phyloP scores from a whole-genome alignment of 2,329 filamentous ascomycete genomes.

The Epichloe scottii region DNA sequence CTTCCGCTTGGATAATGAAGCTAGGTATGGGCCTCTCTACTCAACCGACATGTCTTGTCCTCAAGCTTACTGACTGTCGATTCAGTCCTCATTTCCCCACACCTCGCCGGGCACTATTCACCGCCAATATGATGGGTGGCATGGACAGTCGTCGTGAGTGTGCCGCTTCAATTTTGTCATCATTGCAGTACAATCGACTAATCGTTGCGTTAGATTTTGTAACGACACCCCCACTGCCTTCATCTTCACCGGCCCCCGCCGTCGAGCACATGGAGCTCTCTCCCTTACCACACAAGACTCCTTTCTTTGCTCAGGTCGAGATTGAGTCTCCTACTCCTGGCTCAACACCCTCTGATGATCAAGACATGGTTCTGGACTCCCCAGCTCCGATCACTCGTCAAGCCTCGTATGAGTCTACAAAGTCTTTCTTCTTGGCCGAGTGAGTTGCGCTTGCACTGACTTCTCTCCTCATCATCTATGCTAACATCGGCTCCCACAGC shows the following conservation, averaged over 20 bases:
- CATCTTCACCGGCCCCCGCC: conserved; percentile 64
- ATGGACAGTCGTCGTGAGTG: conserved; percentile 21
- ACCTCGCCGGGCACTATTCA: conserved; percentile 28
- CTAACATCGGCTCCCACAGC: conserved; percentile 27
- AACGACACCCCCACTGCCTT: conserved; percentile 71
- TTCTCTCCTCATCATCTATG: conserved; percentile 4
- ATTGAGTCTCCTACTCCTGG: conserved; percentile 61
- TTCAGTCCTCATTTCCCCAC: conserved; percentile 29
- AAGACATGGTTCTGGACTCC: conserved; percentile 44
- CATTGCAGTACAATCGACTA: not conserved
- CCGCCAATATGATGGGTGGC: conserved; percentile 24
- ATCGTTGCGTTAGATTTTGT: conserved; percentile 44
- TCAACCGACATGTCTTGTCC: not conserved
- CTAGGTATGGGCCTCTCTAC: conserved; percentile 51
- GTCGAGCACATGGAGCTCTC: conserved; percentile 88
- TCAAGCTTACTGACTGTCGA: not conserved
- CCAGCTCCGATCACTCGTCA: conserved; percentile 37
- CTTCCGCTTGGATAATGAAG: conserved; percentile 74
- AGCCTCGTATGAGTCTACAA: conserved; percentile 34
- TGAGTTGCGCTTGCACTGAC: conserved; percentile 25
- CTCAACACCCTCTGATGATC: conserved; percentile 25
- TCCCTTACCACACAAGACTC: conserved; percentile 75
- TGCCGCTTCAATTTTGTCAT: not conserved
- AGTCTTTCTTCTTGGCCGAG: conserved; percentile 37
- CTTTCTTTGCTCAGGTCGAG: conserved; percentile 53